Base-by-base conservation (phyloP, 2,329 filamentous ascomycete species). In the Thelonectria discophora region DNA sequence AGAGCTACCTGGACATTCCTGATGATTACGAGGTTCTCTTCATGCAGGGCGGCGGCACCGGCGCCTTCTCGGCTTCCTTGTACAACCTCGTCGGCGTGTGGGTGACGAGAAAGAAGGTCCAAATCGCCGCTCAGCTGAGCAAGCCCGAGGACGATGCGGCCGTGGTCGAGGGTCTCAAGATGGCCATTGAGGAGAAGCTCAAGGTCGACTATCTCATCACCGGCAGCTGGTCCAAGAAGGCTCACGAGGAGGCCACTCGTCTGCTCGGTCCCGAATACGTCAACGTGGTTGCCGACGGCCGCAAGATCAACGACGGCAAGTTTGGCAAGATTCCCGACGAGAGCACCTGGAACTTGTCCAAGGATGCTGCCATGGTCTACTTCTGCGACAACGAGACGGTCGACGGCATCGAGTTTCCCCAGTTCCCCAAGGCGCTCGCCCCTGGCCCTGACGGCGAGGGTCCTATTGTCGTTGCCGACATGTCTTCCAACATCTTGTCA, bases 351-450 rank as follows among this genome's bases (percentile, higher is more conserved):
- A 90, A 84, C 34, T 83, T 95, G 8, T 90, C 88, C 42, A 82
- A 87, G 67, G 82, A 86, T 39, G 81, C 89, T 10, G 86, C 93
- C 0, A 83, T 97, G 71, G 90, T 94, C 2, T 98, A 97, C 78
- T 94, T 88, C 76, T 97, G 94, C 76, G 91, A 94, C 76, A 98
- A 98, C 71, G 94, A 98, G 82, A 97, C 93, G 0, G 92, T 96
- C 6, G 93, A 97, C 72, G 94, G 94, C 34, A 93, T 98, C 17
- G 94, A 98, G 74, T 97, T 96, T 69, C 92, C 90, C 6, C 78
- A 71, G n/a, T 86, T 87, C 73, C 94, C 94, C 21, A 79, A 88
- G 65, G 76, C 77, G 8, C 82, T 96, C 21, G 84, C 86, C 50
- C 78, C 85, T 11, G 77, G 77, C 7, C 77, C 82, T 1, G 85